Evolutionary conservation across 2,329 filamentous ascomycete species (phyloP), one percentile per base, ranked within the genome.

Genomic region (Claviceps purpurea): DNA sequence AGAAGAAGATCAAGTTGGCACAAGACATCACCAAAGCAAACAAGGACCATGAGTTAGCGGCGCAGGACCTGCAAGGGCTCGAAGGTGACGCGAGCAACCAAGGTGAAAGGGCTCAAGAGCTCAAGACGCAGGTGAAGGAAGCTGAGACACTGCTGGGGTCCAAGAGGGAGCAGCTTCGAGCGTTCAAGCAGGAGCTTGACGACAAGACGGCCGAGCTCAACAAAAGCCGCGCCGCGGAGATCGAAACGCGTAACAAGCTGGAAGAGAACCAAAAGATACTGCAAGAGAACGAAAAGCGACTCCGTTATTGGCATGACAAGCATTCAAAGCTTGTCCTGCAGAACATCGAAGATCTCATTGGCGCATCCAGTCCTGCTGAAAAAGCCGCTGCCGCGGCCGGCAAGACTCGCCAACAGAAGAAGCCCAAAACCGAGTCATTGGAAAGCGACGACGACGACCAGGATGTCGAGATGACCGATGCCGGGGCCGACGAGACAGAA

Each of bases 191-290:
- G 4, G 87, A 95, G 60, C 76, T 97, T 11, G 91, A 98, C 58
- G 83, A 87, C 60, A 95, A 90, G 73, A 85, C 81, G 1, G 72
- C 83, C 0, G 89, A 94, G 64, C 76, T 97, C 52, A 96, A 97
- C 63, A 85, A 89, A 62, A 95, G 86, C 0, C 81, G 91, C 10
- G 90, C 89, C 0, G 74, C 85, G 3, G 93, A 98, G 67, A 96
- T 98, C 55, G 93, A 98, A 68, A 96, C 97, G 89, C 86, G 87
- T 56, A 97, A 97, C 70, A 95, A 95, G 71, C 82, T 98, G 1
- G 93, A 97, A 63, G 91, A 97, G 64, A 93, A 91, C 65, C 87
- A 95, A 58, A 98, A 98, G 70, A 80, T 84, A 10, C 77, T 97
- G 14, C 69, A 72, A 0, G 91, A 97, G 63, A 95, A 94, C 67